Base-by-base conservation (phyloP, 179 eudicot species). In the Beta lomatogona region DNA sequence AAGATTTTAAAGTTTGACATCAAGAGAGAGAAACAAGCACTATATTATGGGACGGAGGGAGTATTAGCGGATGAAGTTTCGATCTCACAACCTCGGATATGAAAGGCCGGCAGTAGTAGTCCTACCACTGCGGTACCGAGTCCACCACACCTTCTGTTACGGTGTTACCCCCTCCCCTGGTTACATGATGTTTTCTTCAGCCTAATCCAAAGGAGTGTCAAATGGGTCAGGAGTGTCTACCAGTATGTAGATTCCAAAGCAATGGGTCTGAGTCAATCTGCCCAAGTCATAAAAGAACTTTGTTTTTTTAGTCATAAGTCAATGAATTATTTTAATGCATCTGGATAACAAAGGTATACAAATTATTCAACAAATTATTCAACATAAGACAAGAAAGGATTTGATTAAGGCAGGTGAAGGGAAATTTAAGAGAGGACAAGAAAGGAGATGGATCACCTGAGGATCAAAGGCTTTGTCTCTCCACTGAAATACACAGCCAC, bases 401-500 rank as follows among this genome's bases (percentile, higher is more conserved):
- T 21, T 9, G 16, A 5, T 3, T 57, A 48, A 9, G 28, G 21
- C 13, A 45, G 9, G 13, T 36, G 13, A 7, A 48, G 53, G 53
- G 53, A 48, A 48, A 72, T 36, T 36, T 25, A n/a, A 18, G 21
- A 59, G 28, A 6, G 82, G 15, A 18, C n/a, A 69, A 59, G 19
- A 12, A 60, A 65, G 28, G 53, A 77, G 21, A 55, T 54, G 48
- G 77, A 31, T 82, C 59, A 83, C 86, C 86, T 79, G 82, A 79
- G 86, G 82, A 54, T 91, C 94, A 79, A 91, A 89, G 52, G 75
- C 83, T 82, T 94, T 92, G 75, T 92, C 90, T 83, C 93, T 88
- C 95, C 95, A 94, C 31, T 87, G 90, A 66, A 94, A 89, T 58
- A 77, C 79, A 80, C 97, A 94, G 25, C 98, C 97, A 0, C 98